A percentile compares a stretch with the other conserved stretches of the same genome.
phyloP scores from a whole-genome alignment of 805 yeast species.

The Dipodascus geniculatus region DNA sequence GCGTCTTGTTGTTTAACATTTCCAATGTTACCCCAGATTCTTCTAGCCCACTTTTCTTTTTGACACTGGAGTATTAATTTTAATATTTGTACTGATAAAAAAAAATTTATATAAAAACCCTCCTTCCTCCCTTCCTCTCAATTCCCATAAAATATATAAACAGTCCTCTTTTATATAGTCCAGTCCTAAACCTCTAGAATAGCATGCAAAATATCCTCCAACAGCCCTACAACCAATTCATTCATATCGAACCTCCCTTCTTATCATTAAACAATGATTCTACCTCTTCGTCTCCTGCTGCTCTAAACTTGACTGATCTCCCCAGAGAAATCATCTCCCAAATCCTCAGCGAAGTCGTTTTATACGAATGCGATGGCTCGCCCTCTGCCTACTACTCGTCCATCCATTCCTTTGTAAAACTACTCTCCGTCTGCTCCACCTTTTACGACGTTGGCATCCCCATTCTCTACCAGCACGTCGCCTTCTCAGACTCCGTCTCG shows the following conservation, averaged over 20 bases:
- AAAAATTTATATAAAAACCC: too few relatives aligned
- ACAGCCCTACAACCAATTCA: not conserved
- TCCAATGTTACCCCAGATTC: not conserved
- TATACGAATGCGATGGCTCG: slow-evolving; percentile 9
- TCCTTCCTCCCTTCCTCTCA: too few relatives aligned
- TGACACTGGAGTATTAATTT: too few relatives aligned
- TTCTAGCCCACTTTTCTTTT: too few relatives aligned
- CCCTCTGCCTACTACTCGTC: slow-evolving; percentile 11
- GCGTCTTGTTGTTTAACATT: not conserved
- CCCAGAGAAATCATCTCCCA: slow-evolving; percentile 20
- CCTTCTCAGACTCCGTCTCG: slow-evolving; percentile 67
- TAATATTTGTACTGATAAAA: too few relatives aligned
- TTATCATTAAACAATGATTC: not conserved
- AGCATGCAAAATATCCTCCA: not conserved
- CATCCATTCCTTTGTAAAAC: slow-evolving; percentile 11
- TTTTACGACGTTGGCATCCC: slow-evolving; percentile 27
- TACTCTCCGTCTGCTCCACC: slow-evolving; percentile 17
- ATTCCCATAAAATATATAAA: too few relatives aligned
- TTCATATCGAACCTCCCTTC: not conserved
- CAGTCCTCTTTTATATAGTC: too few relatives aligned
- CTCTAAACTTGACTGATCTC: slow-evolving; percentile 4
- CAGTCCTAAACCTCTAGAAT: too few relatives aligned
- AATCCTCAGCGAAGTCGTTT: slow-evolving; percentile 17
- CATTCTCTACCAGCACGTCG: slow-evolving; percentile 27
- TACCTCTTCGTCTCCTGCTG: not conserved